Base-by-base conservation (phyloP, 257 asterid genomes). In the Solanum chiquidenum region DNA sequence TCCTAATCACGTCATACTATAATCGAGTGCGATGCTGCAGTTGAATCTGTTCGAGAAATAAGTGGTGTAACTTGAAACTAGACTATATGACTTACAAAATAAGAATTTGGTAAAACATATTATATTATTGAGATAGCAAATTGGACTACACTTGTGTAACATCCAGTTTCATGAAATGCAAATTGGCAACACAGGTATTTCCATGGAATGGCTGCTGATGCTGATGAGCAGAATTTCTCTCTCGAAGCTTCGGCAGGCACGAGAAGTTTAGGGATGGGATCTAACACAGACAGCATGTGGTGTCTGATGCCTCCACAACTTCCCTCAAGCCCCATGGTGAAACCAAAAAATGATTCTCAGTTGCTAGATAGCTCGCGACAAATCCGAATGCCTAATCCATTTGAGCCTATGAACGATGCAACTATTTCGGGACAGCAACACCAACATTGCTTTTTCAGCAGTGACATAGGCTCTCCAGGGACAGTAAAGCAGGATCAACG, bases 401-500 rank as follows among this genome's bases (percentile, higher is more conserved):
- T 90, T 21, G 95, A 92, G 90, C 91, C 94, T 13, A 86, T 88
- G 88, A 86, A 89, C 33, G 90, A 90, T 85, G 31, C 93, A 64
- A 75, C 90, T 76, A 83, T 90, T 90, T 88, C 97, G 6, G 94
- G 91, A 86, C 93, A 94, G 86, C 91, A 90, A n/a, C 96, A 94
- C 69, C 98, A 93, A 79, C 98, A 93, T 90, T 90, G 95, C 91
- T 94, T 93, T 87, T 89, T 94, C 38, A 93, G 94, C 69, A 91
- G 92, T 31, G 98, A 91, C 72, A 89, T 91, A 5, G 90, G 90
- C 83, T 92, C 94, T 5, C 90, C 91, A 0, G 95, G 94, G 23
- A 13, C 93, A 11, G 83, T 52, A 68, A 94, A 94, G 91, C 98
- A 92, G 86, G 96, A 96, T 83, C 95, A 92, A 73, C 92, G 93